Evolutionary conservation across 1,139 yeast genomes (phyloP), one percentile per base, ranked within the genome.

Genomic region (Magnusiomyces fungicola): DNA sequence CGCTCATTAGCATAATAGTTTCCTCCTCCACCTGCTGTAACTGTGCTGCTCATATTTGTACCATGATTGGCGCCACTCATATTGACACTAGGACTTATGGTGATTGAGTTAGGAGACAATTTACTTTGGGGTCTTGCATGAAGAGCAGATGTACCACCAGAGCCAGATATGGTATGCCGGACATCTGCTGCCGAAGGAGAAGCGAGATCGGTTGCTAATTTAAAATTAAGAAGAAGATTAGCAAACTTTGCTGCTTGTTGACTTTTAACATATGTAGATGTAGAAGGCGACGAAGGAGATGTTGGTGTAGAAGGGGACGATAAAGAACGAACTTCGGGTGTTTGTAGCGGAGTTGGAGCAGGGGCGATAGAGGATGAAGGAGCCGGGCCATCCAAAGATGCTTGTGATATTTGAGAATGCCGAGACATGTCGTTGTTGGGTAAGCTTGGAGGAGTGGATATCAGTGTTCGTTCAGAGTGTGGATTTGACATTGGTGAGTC

Each of bases 221-320:
- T 42, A 12, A 42, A 30, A 22, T 33, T 42, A 2, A 42, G 38
- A 32, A 42, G 45, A 2, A 32, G 6, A 22, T 42, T 42, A 16
- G 45, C 45, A 21, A 30, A 42, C 29, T 23, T 29, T 5, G 45
- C 45, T 21, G 45, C 45, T n/a, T 42, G 36, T 23, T 42, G 36
- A n/a, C 25, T 30, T 27, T 32, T 32, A 42, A 6, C 38, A 5
- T 4, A 32, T 4, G 41, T n/a, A 5, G 41, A 19, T 21, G 41
- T 12, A 22, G 18, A 4, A 16, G 41, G 21, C 5, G 34, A 32
- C 5, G 3, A n/a, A 12, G 10, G 41, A 19, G 41, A 38, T 2
- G 41, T 21, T 5, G 41, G 16, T 3, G 41, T 21, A 9, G 25
- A 21, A 16, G 41, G 7, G 3, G 41, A 38, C n/a, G 25, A 21